These are phyloP conservation scores for Boletus pseudo-olivaceus DNA, from an alignment of 768 basidiomycete genomes.

Conservation along the genomic window DNA sequence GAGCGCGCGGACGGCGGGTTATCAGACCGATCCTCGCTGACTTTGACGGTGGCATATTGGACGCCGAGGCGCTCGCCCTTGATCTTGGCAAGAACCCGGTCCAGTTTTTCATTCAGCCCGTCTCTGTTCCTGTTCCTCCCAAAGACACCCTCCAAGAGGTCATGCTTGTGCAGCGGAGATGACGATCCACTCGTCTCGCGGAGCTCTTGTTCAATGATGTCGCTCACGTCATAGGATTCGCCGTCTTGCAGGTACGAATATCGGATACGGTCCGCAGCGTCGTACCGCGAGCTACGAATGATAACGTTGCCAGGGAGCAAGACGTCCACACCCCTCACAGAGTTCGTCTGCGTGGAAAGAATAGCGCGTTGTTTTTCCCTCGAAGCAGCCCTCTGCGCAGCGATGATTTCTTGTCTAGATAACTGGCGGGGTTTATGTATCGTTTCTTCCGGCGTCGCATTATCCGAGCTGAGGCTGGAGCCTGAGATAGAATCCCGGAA, in stretches of 20 bases:
- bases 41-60: conserved; percentile 18
- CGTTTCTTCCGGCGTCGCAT: conserved; percentile 30
- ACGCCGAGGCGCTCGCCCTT: conserved; percentile 53
- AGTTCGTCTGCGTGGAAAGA: conserved; percentile 81
- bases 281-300: conserved; percentile 78
- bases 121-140: conserved; percentile 58
- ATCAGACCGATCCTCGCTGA: conserved; percentile 17
- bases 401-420: conserved; percentile 87
- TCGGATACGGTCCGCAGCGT: conserved; percentile 68
- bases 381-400: conserved; percentile 83
- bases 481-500: conserved; percentile 58
- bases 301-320: conserved; percentile 80
- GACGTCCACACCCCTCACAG: conserved; percentile 85
- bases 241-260: conserved; percentile 96
- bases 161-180: conserved; percentile 37
- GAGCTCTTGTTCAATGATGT: conserved; percentile 89
- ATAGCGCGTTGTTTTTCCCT: conserved; percentile 85
- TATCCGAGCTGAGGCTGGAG: conserved; percentile 57
- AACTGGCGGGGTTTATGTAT: conserved; percentile 34
- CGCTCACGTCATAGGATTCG: conserved; percentile 89
- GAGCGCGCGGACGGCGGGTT: conserved; percentile 27
- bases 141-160: conserved; percentile 66
- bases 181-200: conserved; percentile 42
- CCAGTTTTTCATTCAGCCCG: conserved; percentile 63
- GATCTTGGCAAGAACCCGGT: conserved; percentile 73